Base-by-base conservation (phyloP, 495 filamentous ascomycete species). In the Poronia punctata region DNA sequence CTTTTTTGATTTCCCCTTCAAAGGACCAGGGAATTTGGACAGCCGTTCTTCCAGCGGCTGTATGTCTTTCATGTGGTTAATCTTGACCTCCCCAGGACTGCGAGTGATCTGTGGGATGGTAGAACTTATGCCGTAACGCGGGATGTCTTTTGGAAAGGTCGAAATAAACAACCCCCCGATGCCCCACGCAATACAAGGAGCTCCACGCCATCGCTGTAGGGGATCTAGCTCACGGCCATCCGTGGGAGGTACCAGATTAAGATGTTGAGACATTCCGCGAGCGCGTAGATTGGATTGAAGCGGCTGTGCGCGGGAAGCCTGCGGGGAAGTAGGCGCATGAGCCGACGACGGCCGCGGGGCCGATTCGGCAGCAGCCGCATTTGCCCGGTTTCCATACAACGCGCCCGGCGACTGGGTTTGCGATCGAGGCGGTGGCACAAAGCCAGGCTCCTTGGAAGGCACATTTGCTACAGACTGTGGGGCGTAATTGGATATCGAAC, bases 1-100 rank as follows among this genome's bases (percentile, higher is more conserved):
- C 68, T 97, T 99, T 71, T 90, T 96, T 1, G 79, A 78, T 55
- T 97, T 96, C 22, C 77, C 69, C 65, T 80, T 88, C 7, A 96
- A 66, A 12, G 93, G 90, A 0, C 93, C 93, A 1, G 93, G 93
- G 54, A 97, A 95, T 46, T 78, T 84, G 10, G 78, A 74, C 37
- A 92, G 67, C 6, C 74, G 71, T 31, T 90, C 86, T 26, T 75
- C 64, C 8, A 88, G 53, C 6, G 83, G 80, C 24, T 84, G 57
- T 37, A 82, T 69, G 28, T 87, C 75, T 56, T 78, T 88, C 39
- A 83, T 64, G 47, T 74, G 79, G 42, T 74, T 72, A 7, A 88
- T 59, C 50, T 83, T 90, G 22, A 95, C 78, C 53, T 93, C 85
- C 0, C 93, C 93, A 24, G 87, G 84, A 37, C 73, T 85, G 34